Evolutionary conservation across 495 filamentous ascomycete species (phyloP).

Genomic region (Aspergillus steynii): DNA sequence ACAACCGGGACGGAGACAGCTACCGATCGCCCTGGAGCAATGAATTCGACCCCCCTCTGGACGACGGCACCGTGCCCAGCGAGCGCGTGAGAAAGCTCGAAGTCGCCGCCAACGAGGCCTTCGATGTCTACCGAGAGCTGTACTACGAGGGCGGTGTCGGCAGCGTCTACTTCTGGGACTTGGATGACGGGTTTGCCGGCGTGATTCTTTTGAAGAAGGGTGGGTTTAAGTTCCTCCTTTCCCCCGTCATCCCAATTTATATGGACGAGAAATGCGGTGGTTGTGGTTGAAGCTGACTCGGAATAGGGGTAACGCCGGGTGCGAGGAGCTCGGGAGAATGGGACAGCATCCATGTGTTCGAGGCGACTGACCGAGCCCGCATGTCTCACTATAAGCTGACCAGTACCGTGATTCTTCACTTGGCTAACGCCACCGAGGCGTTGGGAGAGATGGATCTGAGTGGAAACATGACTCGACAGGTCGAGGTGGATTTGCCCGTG

Average conservation of each 20-base stretch:
- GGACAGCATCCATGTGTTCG: conserved; percentile 99
- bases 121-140: conserved; percentile 95
- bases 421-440: conserved; percentile 67
- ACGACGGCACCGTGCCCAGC: conserved; percentile 76
- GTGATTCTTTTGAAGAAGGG: conserved; percentile 95
- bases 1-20: conserved; percentile 97
- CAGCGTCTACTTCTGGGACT: conserved; percentile 97
- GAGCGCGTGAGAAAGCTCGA: conserved; percentile 92
- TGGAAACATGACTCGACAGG: conserved; percentile 96
- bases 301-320: conserved; percentile 60
- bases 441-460: conserved; percentile 91
- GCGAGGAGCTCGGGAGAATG: conserved; percentile 79
- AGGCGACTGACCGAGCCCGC: conserved; percentile 86
- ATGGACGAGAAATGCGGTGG: neutral
- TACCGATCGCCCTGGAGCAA: conserved; percentile 98
- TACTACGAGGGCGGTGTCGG: conserved; percentile 97
- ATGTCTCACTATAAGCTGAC: conserved; percentile 97
- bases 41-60: conserved; percentile 88
- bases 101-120: conserved; percentile 88
- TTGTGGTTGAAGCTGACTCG: neutral
- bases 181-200: conserved; percentile 97
- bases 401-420: conserved; percentile 89
- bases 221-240: conserved; percentile 28
- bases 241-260: too few relatives aligned
- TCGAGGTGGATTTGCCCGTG: conserved; percentile 85